Evolutionary conservation across 208 protist genomes (phyloP).

Genomic region (Crithidia sp.): DNA sequence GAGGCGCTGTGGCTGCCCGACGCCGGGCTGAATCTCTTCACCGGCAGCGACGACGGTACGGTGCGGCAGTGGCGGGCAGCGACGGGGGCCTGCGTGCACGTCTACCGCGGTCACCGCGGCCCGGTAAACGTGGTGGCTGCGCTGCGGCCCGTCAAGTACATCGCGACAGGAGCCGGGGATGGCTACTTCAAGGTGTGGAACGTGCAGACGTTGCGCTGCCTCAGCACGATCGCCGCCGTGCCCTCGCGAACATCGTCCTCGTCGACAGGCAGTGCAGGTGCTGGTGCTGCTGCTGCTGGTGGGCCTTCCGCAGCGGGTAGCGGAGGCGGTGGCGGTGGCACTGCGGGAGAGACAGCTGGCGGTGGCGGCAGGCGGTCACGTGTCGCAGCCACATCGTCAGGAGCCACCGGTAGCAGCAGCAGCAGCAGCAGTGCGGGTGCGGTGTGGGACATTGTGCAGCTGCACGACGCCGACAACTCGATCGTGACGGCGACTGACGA

Average conservation of each 20-base stretch:
- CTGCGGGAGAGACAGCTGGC: not conserved
- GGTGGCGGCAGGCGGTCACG: not conserved
- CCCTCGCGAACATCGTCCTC: not conserved
- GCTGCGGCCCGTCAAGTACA: conserved; percentile 33
- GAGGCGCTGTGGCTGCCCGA: conserved; percentile 29
- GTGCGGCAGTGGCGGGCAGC: conserved; percentile 57
- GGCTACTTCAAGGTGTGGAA: conserved; percentile 47
- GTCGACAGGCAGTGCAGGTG: not conserved
- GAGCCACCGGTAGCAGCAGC: conserved; percentile 1
- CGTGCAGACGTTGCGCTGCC: conserved; percentile 35
- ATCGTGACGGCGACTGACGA: conserved; percentile 28
- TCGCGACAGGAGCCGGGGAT: conserved; percentile 43
- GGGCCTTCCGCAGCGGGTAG: no score
- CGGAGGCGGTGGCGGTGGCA: no score
- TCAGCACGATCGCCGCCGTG: conserved; percentile 37
- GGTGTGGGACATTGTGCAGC: conserved; percentile 40
- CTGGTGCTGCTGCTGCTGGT: not conserved
- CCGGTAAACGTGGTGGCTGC: conserved; percentile 47
- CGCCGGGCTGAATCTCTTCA: conserved; percentile 44
- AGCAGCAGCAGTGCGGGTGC: not conserved
- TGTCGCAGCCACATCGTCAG: not conserved
- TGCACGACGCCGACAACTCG: conserved; percentile 12
- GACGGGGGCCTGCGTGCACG: conserved; percentile 46
- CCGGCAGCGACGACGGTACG: conserved; percentile 57
- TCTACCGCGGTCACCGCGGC: conserved; percentile 42